These are phyloP conservation scores for Kingdonia uniflora DNA, from an alignment of 164 flowering plant genomes.

Conservation along the genomic window DNA sequence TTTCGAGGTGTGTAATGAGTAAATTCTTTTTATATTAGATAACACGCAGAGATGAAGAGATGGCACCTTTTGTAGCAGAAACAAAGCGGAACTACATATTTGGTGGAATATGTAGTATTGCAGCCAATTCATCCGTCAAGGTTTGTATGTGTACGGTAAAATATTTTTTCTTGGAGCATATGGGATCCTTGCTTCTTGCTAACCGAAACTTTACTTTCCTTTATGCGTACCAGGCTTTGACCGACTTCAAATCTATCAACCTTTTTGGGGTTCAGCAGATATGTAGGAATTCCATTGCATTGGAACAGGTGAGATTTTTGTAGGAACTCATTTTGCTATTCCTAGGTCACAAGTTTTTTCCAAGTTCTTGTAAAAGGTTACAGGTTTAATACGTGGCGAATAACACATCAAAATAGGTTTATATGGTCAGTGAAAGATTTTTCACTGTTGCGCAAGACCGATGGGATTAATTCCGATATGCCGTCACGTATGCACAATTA, in stretches of 20 bases:
- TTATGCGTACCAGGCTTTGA: slow-evolving; percentile 56
- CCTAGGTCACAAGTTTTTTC: too few species aligned
- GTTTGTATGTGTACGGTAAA: slow-evolving; percentile 22
- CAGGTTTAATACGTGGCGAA: too few species aligned
- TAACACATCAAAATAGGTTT: too few species aligned
- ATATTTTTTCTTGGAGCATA: neutral
- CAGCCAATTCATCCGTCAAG: slow-evolving; percentile 82
- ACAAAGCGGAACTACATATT: slow-evolving; percentile 75
- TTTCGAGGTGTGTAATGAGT: too few species aligned
- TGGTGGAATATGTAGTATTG: slow-evolving; percentile 89
- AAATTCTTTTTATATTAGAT: slow-evolving; percentile 30
- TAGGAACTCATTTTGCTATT: slow-evolving; percentile 2
- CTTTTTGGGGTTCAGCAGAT: slow-evolving; percentile 98
- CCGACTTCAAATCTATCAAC: slow-evolving; percentile 85
- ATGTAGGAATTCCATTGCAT: slow-evolving; percentile 90
- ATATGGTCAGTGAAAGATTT: too few species aligned
- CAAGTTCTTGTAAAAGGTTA: too few species aligned
- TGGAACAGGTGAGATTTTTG: slow-evolving; percentile 70
- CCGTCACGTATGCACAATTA: too few species aligned
- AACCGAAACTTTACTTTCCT: slow-evolving; percentile 7
- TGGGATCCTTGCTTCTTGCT: neutral
- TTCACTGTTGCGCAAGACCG: too few species aligned
- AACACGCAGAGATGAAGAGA: slow-evolving; percentile 93
- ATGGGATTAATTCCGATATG: too few species aligned
- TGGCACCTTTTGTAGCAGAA: slow-evolving; percentile 85